A percentile compares a stretch with the other conserved stretches of the same genome.
phyloP scores from a whole-genome alignment of 805 yeast species.

The Saturnispora gosingensis region DNA sequence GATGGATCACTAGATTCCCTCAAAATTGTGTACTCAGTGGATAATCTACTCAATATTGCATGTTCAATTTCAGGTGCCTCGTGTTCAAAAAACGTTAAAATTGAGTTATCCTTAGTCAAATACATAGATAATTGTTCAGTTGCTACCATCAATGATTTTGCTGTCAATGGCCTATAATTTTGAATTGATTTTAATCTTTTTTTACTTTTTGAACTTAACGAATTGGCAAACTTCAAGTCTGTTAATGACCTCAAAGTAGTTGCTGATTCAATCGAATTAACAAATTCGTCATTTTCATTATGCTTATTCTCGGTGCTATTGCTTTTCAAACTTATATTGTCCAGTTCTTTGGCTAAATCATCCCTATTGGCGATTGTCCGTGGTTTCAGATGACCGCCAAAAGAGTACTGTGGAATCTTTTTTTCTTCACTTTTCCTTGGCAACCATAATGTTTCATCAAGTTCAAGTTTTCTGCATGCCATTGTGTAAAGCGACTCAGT shows the following conservation, averaged over 20 bases:
- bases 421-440: background rate
- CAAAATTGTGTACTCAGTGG: conserved; percentile 37
- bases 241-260: conserved; percentile 28
- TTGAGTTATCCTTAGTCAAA: conserved; percentile 34
- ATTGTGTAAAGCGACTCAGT: conserved; percentile 1
- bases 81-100: conserved; percentile 49
- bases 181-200: conserved; percentile 28
- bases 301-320: background rate
- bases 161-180: conserved; percentile 35
- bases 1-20: conserved; percentile 45
- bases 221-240: conserved; percentile 23
- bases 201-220: conserved; percentile 9
- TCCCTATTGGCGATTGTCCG: conserved; percentile 11
- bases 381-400: conserved; percentile 1
- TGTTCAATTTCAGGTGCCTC: conserved; percentile 43
- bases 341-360: conserved; percentile 9
- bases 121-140: conserved; percentile 49
- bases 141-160: conserved; percentile 36
- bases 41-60: conserved; percentile 41
- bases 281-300: background rate
- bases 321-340: background rate
- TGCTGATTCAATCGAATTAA: conserved; percentile 7
- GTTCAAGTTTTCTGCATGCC: background rate
- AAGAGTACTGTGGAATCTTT: background rate
- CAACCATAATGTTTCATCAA: background rate